These are phyloP conservation scores for Aspergillus egyptiacus DNA, from an alignment of 495 filamentous ascomycete genomes.

Conservation along the genomic window DNA sequence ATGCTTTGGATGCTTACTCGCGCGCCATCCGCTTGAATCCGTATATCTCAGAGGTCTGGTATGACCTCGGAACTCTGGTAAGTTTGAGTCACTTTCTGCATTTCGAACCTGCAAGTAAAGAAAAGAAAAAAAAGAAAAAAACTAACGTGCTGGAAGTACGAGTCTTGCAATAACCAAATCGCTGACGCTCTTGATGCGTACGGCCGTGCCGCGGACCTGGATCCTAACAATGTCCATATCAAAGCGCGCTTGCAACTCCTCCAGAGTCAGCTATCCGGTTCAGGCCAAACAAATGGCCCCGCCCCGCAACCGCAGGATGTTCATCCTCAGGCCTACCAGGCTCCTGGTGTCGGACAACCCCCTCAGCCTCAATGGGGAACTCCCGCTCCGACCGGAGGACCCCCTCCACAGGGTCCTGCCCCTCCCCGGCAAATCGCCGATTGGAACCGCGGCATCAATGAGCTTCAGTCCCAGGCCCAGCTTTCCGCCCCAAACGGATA, in stretches of 20 bases:
- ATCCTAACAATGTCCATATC: conserved; percentile 90
- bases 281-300: conserved; percentile 59
- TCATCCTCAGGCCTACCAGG: conserved; percentile 79
- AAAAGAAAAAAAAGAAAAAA: too few species aligned
- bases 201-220: conserved; percentile 87
- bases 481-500: conserved; percentile 65
- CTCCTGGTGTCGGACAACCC: conserved; percentile 60
- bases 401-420: conserved; percentile 58
- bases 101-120: too few species aligned
- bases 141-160: too few species aligned
- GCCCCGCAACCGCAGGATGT: conserved; percentile 77
- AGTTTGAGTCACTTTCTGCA: too few species aligned
- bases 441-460: conserved; percentile 73
- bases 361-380: conserved; percentile 84
- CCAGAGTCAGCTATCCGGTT: conserved; percentile 66
- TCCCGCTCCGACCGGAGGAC: conserved; percentile 56
- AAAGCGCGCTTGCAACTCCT: conserved; percentile 89
- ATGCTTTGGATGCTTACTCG: conserved; percentile 97
- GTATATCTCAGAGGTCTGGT: conserved; percentile 99
- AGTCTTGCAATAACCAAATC: conserved; percentile 98
- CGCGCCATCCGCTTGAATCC: conserved; percentile 96
- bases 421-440: conserved; percentile 53
- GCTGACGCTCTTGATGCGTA: conserved; percentile 95
- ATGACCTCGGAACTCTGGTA: conserved; percentile 94
- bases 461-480: conserved; percentile 62